Conservation (phyloP, 2,329 filamentous ascomycete species). For the Cladobotryum mycophilum region DNA sequence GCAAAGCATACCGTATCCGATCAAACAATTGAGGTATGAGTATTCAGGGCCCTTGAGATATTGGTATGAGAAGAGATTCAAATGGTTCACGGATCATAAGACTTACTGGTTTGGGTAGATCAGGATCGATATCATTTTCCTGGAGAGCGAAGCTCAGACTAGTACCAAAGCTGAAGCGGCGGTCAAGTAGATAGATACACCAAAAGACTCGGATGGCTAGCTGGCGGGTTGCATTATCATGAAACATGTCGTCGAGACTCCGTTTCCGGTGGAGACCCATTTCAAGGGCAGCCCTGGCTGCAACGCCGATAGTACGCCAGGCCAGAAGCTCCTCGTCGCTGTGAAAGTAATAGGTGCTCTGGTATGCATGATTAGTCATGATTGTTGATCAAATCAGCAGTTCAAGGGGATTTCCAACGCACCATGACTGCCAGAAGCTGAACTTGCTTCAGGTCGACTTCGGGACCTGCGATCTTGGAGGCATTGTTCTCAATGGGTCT, state of each 20-base stretch:
- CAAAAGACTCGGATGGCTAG: constrained; percentile 39
- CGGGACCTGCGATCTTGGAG: constrained; percentile 21
- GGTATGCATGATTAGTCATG: constrained; percentile 43
- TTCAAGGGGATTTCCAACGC: neutral
- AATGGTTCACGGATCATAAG: too few relatives aligned
- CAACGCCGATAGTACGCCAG: constrained; percentile 42
- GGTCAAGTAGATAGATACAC: constrained; percentile 46
- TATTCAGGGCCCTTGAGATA: constrained; percentile 23
- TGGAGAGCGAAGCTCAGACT: constrained; percentile 38
- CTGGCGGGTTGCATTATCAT: constrained; percentile 23
- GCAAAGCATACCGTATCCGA: constrained; percentile 39
- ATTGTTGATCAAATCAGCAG: constrained; percentile 35
- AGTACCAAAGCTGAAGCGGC: constrained; percentile 46
- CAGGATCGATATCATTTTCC: constrained; percentile 44
- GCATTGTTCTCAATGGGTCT: constrained; percentile 24
- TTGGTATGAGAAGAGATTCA: too few relatives aligned
- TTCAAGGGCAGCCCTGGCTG: constrained; percentile 40
- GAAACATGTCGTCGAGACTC: constrained; percentile 35
- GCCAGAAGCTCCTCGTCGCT: constrained; percentile 44
- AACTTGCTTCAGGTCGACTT: constrained; percentile 29
- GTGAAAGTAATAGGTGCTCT: constrained; percentile 39
- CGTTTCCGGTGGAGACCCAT: constrained; percentile 42
- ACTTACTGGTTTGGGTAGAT: constrained; percentile 37
- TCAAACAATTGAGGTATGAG: constrained; percentile 41
- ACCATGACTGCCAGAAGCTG: constrained; percentile 28